Conservation (phyloP, 2,329 filamentous ascomycete species). For the Diaporthe capsici region DNA sequence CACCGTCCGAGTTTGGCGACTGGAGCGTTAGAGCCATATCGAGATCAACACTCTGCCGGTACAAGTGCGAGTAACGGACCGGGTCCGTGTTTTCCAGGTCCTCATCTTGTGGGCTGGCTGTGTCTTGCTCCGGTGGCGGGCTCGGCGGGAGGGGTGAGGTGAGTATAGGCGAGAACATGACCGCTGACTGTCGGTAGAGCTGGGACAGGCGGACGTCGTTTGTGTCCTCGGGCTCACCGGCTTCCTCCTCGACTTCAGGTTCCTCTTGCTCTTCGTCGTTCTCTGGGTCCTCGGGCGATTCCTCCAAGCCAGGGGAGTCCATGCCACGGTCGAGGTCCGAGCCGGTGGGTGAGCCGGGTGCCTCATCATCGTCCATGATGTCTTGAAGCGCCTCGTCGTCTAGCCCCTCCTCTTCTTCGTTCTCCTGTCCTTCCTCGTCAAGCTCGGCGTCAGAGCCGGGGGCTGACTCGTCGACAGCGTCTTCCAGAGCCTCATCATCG, state of each 20-base stretch:
- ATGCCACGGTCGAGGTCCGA: conserved; percentile 20
- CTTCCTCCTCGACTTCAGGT: neutral
- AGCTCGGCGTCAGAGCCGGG: neutral
- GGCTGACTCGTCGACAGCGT: neutral
- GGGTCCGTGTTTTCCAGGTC: conserved; percentile 11
- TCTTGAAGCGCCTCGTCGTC: conserved; percentile 1
- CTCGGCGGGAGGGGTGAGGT: conserved; percentile 21
- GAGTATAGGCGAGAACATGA: conserved; percentile 7
- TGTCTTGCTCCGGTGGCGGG: conserved; percentile 24
- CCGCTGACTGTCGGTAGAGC: conserved; percentile 25
- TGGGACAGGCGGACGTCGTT: conserved; percentile 31
- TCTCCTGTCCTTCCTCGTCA: neutral
- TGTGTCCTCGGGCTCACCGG: neutral
- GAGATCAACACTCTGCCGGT: conserved; percentile 37
- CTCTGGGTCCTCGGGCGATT: neutral
- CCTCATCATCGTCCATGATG: conserved; percentile 11
- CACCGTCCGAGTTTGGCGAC: conserved; percentile 14
- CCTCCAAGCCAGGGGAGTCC: conserved; percentile 5
- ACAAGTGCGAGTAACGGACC: conserved; percentile 33
- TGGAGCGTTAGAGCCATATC: conserved; percentile 8
- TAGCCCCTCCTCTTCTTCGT: neutral
- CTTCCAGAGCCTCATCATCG: neutral
- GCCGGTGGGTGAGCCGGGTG: conserved; percentile 31
- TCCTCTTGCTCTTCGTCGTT: neutral
- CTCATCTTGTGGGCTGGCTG: neutral